A percentile compares a stretch with the other conserved stretches of the same genome.
These are phyloP conservation scores for Aquanectria penicillioides DNA, from an alignment of 2,329 filamentous ascomycete species.

Conservation along the genomic window DNA sequence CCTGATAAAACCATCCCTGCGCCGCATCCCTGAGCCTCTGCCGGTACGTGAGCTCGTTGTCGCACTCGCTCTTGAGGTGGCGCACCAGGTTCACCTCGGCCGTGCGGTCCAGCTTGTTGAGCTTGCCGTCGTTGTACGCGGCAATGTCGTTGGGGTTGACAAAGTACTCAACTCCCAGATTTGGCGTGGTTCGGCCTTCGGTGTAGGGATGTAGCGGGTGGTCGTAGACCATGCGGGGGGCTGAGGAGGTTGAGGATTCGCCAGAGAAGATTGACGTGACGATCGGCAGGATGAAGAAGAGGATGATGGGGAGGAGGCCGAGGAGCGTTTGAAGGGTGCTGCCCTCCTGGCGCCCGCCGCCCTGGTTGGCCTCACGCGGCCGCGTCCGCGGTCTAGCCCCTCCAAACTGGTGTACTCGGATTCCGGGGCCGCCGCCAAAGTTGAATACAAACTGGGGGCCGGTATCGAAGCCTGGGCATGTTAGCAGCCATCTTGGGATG, in stretches of 20 bases:
- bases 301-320: conserved; percentile 85
- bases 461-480: conserved; percentile 70
- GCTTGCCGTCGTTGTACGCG: conserved; percentile 74
- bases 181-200: conserved; percentile 74
- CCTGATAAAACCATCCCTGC: conserved; percentile 87
- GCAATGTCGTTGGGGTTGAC: conserved; percentile 82
- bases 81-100: conserved; percentile 81
- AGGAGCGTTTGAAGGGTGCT: conserved; percentile 69
- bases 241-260: conserved; percentile 49
- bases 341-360: conserved; percentile 54
- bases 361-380: conserved; percentile 71
- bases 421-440: conserved; percentile 87
- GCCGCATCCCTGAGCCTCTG: conserved; percentile 79
- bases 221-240: conserved; percentile 83
- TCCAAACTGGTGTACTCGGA: conserved; percentile 96
- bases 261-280: conserved; percentile 82
- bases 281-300: conserved; percentile 88
- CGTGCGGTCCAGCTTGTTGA: conserved; percentile 77
- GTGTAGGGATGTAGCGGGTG: conserved; percentile 76
- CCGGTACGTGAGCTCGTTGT: conserved; percentile 74
- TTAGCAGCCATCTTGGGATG: conserved; percentile 31
- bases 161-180: conserved; percentile 83
- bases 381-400: conserved; percentile 80
- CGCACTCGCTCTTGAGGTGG: conserved; percentile 75
- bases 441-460: conserved; percentile 96